These are phyloP conservation scores for Microbotryum silenes-acaulis DNA, from an alignment of 1,284 basidiomycete species.

Conservation along the genomic window DNA sequence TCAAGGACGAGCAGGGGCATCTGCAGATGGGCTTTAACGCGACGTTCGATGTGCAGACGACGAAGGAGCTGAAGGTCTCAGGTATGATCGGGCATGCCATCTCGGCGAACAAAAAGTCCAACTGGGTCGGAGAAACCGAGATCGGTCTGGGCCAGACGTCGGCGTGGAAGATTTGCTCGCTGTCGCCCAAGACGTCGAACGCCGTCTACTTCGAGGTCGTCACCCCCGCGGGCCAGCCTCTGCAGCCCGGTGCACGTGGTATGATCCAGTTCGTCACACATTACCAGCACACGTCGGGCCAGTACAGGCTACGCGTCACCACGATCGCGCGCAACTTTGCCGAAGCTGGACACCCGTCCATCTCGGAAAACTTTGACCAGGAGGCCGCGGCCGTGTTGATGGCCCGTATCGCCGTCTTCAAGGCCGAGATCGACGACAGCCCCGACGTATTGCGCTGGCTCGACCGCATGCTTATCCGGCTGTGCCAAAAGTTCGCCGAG, in stretches of 20 bases:
- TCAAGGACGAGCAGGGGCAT: slow-evolving; percentile 86
- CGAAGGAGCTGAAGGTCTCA: slow-evolving; percentile 97
- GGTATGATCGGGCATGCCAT: slow-evolving; percentile 97
- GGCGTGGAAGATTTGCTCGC: slow-evolving; percentile 95
- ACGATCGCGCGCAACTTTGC: slow-evolving; percentile 96
- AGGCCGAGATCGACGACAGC: slow-evolving; percentile 97
- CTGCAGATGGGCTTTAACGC: slow-evolving; percentile 99
- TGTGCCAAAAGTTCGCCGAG: slow-evolving; percentile 99
- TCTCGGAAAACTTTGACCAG: slow-evolving; percentile 93
- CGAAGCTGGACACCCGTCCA: slow-evolving; percentile 86
- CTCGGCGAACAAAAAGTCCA: slow-evolving; percentile 92
- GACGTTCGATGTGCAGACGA: slow-evolving; percentile 96
- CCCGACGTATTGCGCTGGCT: slow-evolving; percentile 96
- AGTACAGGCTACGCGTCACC: slow-evolving; percentile 87
- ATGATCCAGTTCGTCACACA: slow-evolving; percentile 98
- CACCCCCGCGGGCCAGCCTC: slow-evolving; percentile 90
- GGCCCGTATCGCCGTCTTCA: slow-evolving; percentile 98
- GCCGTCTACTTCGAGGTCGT: slow-evolving; percentile 99
- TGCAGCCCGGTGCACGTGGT: slow-evolving; percentile 84
- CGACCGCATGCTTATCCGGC: slow-evolving; percentile 94
- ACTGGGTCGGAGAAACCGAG: slow-evolving; percentile 96
- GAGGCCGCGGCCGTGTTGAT: slow-evolving; percentile 97
- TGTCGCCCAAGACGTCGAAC: slow-evolving; percentile 79
- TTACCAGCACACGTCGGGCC: slow-evolving; percentile 94
- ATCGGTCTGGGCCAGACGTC: slow-evolving; percentile 98